Evolutionary conservation across 108 stramenopile genomes (phyloP).

Genomic region (Nannochloropsis granulata): DNA sequence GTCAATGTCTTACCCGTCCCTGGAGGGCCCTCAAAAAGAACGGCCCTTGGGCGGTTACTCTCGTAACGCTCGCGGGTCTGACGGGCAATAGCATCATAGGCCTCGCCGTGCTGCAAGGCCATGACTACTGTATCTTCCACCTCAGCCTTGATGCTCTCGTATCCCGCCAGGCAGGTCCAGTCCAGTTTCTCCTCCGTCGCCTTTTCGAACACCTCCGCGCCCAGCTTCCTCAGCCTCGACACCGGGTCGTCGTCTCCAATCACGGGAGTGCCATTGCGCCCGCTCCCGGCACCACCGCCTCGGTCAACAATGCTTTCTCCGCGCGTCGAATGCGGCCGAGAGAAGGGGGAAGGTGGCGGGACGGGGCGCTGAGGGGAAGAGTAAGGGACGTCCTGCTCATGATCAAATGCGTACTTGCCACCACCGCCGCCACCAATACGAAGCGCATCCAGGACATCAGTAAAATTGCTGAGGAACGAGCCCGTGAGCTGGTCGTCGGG

Average conservation of each 20-base stretch:
- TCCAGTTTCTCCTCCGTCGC: conserved; percentile 11
- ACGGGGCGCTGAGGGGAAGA: conserved; percentile 6
- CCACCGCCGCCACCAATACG: neutral
- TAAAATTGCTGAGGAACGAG: neutral
- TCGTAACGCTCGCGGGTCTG: conserved; percentile 29
- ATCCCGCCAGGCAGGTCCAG: conserved; percentile 35
- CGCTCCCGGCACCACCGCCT: neutral
- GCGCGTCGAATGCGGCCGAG: neutral
- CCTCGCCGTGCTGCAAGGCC: conserved; percentile 32
- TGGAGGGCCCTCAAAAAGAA: conserved; percentile 16
- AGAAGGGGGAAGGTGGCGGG: neutral
- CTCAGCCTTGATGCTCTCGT: conserved; percentile 31
- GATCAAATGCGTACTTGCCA: neutral
- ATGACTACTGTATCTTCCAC: conserved; percentile 34
- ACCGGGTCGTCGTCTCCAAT: conserved; percentile 2
- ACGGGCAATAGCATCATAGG: conserved; percentile 31
- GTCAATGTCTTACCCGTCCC: conserved; percentile 18
- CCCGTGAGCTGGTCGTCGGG: neutral
- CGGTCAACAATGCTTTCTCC: neutral
- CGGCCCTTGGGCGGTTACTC: conserved; percentile 23
- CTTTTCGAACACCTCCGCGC: conserved; percentile 34
- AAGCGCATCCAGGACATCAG: neutral
- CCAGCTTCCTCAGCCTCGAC: conserved; percentile 25
- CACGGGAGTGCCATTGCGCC: neutral
- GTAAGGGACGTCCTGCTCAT: neutral